Conservation (phyloP, 257 asterid genomes). For the Nicotiana obtusifolia region DNA sequence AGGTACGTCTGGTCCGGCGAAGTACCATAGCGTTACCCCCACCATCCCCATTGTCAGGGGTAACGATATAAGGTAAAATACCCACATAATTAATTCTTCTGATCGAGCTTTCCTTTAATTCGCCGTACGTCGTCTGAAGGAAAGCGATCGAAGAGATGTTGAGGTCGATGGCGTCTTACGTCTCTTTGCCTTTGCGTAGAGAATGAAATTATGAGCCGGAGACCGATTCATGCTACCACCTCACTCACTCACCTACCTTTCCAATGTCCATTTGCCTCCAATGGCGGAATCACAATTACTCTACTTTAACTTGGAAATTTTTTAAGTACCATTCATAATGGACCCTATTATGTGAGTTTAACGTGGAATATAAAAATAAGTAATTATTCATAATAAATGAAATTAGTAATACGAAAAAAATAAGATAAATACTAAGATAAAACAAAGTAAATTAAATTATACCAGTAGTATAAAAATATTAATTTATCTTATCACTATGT, state of each 20-base stretch:
- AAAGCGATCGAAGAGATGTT: not conserved
- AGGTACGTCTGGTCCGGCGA: conserved; percentile 69
- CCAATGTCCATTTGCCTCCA: not conserved
- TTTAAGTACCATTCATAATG: no score
- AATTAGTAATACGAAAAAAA: no score
- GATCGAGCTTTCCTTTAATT: not conserved
- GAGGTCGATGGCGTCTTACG: no score
- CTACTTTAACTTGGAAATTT: not conserved
- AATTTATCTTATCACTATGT: no score
- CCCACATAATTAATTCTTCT: conserved; percentile 44
- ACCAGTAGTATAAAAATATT: no score
- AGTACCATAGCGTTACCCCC: conserved; percentile 53
- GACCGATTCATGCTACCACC: conserved; percentile 5
- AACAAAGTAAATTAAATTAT: no score
- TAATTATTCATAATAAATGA: no score
- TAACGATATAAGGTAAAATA: conserved; percentile 56
- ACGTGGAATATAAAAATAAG: no score
- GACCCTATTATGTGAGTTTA: no score
- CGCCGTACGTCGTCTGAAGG: not conserved
- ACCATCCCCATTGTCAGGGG: conserved; percentile 75
- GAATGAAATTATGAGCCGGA: not conserved
- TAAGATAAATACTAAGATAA: no score
- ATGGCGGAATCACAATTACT: not conserved
- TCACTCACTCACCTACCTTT: not conserved
- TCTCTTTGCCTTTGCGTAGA: not conserved